Evolutionary conservation across 352 stramenopile genomes (phyloP).

Genomic region (Chloridella minuta): DNA sequence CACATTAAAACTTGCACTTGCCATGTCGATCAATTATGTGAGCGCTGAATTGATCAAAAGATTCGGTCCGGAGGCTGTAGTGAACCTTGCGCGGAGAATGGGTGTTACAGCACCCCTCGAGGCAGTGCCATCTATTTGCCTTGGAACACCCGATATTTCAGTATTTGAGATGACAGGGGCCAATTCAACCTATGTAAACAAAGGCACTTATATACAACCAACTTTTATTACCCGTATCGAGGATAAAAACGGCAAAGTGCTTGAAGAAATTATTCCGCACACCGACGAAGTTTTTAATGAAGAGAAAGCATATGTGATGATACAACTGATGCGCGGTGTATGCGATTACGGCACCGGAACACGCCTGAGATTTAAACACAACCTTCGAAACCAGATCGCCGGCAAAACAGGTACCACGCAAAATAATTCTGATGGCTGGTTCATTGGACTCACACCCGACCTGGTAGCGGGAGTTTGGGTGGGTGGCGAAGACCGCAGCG

Average conservation of each 20-base stretch:
- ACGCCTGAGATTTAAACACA: neutral
- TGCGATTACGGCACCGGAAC: neutral
- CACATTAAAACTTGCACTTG: neutral
- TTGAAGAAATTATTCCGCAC: neutral
- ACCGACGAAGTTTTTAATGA: neutral
- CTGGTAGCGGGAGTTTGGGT: neutral
- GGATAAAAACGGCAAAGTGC: neutral
- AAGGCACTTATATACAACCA: neutral
- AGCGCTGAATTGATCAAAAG: neutral
- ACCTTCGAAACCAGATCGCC: neutral
- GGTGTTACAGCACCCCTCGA: neutral
- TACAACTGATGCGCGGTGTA: neutral
- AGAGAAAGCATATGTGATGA: neutral
- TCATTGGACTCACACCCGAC: neutral
- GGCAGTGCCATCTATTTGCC: neutral
- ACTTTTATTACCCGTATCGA: neutral
- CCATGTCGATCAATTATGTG: neutral
- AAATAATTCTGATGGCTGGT: neutral
- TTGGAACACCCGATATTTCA: neutral
- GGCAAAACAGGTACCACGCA: neutral
- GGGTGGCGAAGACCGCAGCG: neutral
- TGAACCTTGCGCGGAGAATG: neutral
- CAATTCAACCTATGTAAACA: neutral
- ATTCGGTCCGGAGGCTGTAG: neutral
- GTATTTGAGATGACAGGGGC: neutral